phyloP scores from a whole-genome alignment of 2,329 filamentous ascomycete species.

The Neobulgaria alba region DNA sequence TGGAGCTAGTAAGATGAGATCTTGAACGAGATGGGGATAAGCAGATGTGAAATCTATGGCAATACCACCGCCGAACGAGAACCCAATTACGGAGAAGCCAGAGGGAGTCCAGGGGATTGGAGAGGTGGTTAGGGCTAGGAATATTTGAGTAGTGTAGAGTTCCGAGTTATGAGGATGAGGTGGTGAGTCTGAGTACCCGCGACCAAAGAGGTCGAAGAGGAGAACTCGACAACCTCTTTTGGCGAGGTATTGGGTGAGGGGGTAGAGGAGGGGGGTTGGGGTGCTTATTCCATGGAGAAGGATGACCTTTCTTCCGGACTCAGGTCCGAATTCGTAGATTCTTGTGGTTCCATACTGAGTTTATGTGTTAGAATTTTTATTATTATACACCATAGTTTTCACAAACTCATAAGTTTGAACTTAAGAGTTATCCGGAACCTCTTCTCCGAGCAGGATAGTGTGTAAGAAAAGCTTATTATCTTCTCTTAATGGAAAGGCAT shows the following conservation, averaged over 20 bases:
- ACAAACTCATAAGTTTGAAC: no score
- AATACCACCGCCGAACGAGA: constrained; percentile 72
- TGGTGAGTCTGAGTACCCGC: constrained; percentile 64
- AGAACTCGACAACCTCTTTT: constrained; percentile 65
- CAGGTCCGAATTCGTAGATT: constrained; percentile 75
- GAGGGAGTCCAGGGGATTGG: constrained; percentile 42
- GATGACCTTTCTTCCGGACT: constrained; percentile 61
- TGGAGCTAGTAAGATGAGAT: constrained; percentile 70
- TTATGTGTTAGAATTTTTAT: no score
- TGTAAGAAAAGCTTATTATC: background rate
- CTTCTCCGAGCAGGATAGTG: background rate
- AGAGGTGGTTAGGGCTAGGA: constrained; percentile 58
- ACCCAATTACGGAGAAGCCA: constrained; percentile 66
- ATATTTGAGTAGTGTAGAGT: constrained; percentile 58
- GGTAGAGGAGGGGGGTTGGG: constrained; percentile 60
- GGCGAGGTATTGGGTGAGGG: constrained; percentile 57
- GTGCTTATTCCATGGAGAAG: constrained; percentile 77
- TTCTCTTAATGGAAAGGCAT: background rate
- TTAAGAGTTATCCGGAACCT: background rate
- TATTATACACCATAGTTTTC: no score
- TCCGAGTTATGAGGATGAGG: constrained; percentile 51
- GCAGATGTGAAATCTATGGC: constrained; percentile 60
- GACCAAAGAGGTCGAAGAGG: constrained; percentile 69
- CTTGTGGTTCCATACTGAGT: constrained; percentile 55
- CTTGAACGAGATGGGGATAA: constrained; percentile 59